Evolutionary conservation across 306 rosid genomes (phyloP).

Genomic region (Astragalus glycyphyllos): DNA sequence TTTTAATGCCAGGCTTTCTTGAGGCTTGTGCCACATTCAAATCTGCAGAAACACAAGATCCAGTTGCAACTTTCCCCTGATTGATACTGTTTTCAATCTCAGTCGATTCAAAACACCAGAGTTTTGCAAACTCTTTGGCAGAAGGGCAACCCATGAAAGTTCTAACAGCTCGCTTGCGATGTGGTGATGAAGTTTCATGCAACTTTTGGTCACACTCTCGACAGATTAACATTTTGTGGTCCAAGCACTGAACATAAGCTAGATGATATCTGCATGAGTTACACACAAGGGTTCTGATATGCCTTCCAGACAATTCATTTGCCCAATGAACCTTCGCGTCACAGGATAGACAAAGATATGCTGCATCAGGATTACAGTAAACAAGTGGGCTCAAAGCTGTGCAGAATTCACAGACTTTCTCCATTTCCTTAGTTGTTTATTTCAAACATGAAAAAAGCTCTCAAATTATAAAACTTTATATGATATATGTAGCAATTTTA

Average conservation of each 20-base stretch:
- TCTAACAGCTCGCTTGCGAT: conserved; percentile 61
- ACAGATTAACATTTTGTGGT: conserved; percentile 73
- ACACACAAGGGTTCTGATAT: conserved; percentile 67
- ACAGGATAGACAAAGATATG: conserved; percentile 86
- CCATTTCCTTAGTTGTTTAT: conserved; percentile 57
- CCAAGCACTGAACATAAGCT: conserved; percentile 65
- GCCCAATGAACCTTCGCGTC: conserved; percentile 91
- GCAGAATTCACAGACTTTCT: conserved; percentile 87
- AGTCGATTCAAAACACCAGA: conserved; percentile 71
- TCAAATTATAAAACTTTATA: conserved; percentile 23
- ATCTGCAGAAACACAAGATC: conserved; percentile 55
- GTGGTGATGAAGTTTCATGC: conserved; percentile 55
- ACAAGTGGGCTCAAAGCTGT: conserved; percentile 68
- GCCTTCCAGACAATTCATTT: conserved; percentile 74
- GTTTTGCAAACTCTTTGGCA: conserved; percentile 72
- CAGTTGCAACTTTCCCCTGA: conserved; percentile 50
- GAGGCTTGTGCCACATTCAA: conserved; percentile 36
- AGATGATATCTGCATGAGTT: conserved; percentile 60
- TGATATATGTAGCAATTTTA: conserved; percentile 21
- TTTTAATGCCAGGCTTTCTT: conserved; percentile 37
- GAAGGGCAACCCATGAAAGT: conserved; percentile 82
- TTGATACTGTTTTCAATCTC: conserved; percentile 50
- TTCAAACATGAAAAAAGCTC: conserved; percentile 27
- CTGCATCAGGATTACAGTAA: conserved; percentile 88
- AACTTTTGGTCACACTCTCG: conserved; percentile 63